Evolutionary conservation across 768 basidiomycete species (phyloP), one percentile per base, ranked within the genome.

Genomic region (Xanthoconium purpureum): DNA sequence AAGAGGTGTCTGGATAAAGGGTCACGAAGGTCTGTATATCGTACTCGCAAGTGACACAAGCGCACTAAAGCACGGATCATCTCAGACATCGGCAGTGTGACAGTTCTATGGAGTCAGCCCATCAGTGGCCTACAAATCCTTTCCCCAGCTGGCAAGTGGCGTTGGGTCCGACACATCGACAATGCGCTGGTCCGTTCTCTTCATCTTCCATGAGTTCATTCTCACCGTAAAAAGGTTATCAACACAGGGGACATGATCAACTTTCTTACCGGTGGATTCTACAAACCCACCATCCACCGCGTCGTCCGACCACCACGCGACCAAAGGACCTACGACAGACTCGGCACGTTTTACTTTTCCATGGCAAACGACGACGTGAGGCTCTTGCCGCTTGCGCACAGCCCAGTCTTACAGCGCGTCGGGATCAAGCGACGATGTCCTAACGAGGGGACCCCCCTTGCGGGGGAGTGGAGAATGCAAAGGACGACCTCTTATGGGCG

Each of bases 41-140:
- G 5, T 18, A 33, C 35, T 35, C 7, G 8, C 10, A 11, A 35
- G 13, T 15, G 5, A 28, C 30, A 17, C 20, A 18, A 35, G 2
- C 2, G 9, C 18, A 47, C 15, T 33, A 29, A 3, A 47, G 13
- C 9, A 66, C 80, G 80, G 63, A 72, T 79, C 44, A 80, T 78
- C 10, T 73, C 54, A 76, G 84, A 85, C 65, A 73, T 82, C 38
- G 82, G 82, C 3, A 76, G 74, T 7, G 69, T 86, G 44, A 83
- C 82, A 0, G 76, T 84, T 42, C 71, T 86, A 6, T 84, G 79
- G 74, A 82, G 80, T 49, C 84, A 87, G 57, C 84, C 84, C 5
- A 74, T 85, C 11, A 72, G 78, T 7, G 84, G 78, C 0, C 71
- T 85, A 1, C 83, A 85, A 53, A 84, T 85, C 50, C 71, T 83